These are phyloP conservation scores for Vigna radiata DNA, from an alignment of 306 rosid genomes.

Conservation along the genomic window DNA sequence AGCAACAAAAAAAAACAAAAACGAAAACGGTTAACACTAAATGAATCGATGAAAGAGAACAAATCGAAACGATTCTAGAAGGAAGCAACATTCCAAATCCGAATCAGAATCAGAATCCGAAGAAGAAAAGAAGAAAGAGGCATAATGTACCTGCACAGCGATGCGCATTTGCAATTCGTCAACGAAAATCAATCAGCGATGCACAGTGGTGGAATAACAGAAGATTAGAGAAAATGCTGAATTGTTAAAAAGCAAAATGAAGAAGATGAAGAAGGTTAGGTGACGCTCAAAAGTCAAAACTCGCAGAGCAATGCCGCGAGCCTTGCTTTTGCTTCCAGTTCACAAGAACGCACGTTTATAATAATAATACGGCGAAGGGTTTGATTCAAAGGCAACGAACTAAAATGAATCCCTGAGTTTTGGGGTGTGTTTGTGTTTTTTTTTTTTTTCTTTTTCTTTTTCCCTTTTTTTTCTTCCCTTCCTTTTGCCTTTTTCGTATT, in stretches of 20 bases:
- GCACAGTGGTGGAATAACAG: conserved; percentile 2
- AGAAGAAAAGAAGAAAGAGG: background rate
- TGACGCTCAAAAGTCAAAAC: conserved; percentile 47
- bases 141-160: conserved; percentile 48
- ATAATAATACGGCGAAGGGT: background rate
- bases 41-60: conserved; percentile 12
- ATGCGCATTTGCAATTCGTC: conserved; percentile 33
- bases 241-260: background rate
- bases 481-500: background rate
- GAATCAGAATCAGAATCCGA: background rate
- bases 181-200: conserved; percentile 17
- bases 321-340: conserved; percentile 70
- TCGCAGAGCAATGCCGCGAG: conserved; percentile 50
- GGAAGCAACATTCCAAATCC: background rate
- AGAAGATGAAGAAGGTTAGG: conserved; percentile 12
- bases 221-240: conserved; percentile 33
- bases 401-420: conserved; percentile 46
- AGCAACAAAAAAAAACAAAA: background rate
- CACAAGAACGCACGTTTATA: conserved; percentile 37
- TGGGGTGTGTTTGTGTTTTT: no score
- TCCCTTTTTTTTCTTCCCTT: background rate
- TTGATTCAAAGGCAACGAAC: conserved; percentile 44
- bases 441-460: background rate
- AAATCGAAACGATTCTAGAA: background rate
- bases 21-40: background rate